phyloP scores from a whole-genome alignment of 2,329 filamentous ascomycete genomes.

The Xylariaceae sp. region DNA sequence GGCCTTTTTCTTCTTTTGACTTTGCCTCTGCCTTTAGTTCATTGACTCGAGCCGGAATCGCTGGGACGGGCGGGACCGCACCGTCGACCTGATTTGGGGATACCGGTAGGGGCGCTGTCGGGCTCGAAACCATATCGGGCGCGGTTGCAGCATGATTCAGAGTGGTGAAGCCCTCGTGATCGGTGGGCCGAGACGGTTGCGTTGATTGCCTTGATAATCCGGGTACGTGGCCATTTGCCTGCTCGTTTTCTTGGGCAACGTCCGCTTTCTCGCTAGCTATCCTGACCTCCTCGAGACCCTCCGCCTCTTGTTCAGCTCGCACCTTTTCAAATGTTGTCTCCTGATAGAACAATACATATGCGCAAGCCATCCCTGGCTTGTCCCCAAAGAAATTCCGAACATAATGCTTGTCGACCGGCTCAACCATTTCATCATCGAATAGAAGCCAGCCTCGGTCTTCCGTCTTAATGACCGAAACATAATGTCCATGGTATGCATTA shows the following conservation, averaged over 20 bases:
- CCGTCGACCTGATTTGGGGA: constrained; percentile 35
- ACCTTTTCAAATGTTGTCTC: constrained; percentile 75
- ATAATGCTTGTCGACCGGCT: constrained; percentile 95
- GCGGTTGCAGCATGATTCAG: constrained; percentile 70
- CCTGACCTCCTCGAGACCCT: constrained; percentile 67
- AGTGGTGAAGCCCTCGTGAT: constrained; percentile 55
- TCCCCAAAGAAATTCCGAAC: constrained; percentile 98
- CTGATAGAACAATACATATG: constrained; percentile 97
- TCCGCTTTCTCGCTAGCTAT: constrained; percentile 60
- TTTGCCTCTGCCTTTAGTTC: constrained; percentile 39
- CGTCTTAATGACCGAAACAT: constrained; percentile 97
- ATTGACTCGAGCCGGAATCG: constrained; percentile 26
- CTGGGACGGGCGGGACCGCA: constrained; percentile 20
- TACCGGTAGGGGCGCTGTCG: constrained; percentile 34
- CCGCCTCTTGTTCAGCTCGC: constrained; percentile 78
- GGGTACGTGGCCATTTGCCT: constrained; percentile 46
- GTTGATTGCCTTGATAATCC: constrained; percentile 55
- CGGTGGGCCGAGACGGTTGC: constrained; percentile 48
- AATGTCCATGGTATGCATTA: constrained; percentile 96
- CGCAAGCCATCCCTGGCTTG: constrained; percentile 85
- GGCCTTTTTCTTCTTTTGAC: constrained; percentile 64
- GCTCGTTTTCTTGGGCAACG: constrained; percentile 52
- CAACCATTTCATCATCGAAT: constrained; percentile 98
- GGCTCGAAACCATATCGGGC: constrained; percentile 41
- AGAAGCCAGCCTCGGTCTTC: constrained; percentile 93